Conservation (phyloP, 768 basidiomycete genomes). For the Suillus plorans region DNA sequence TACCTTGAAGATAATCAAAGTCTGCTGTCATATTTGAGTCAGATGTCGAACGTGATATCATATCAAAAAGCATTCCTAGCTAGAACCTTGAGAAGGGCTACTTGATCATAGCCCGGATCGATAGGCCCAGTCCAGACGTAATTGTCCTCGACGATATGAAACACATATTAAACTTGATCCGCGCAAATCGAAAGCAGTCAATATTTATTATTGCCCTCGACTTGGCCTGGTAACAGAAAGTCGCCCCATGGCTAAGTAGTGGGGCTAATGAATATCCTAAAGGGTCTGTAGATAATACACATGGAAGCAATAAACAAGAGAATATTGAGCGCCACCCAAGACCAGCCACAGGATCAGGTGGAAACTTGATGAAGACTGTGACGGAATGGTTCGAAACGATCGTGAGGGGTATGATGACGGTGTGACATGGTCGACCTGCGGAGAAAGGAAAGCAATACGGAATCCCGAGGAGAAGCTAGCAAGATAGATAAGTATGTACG, state of each 20-base stretch:
- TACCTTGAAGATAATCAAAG: neutral
- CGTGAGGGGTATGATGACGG: slow-evolving; percentile 27
- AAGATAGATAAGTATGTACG: slow-evolving; percentile 32
- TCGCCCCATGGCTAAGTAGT: slow-evolving; percentile 13
- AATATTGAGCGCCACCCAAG: slow-evolving; percentile 13
- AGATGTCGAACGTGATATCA: neutral
- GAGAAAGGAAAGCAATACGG: slow-evolving; percentile 21
- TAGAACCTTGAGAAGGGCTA: neutral
- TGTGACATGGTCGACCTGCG: slow-evolving; percentile 32
- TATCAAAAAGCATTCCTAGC: neutral
- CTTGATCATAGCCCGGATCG: neutral
- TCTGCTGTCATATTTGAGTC: neutral
- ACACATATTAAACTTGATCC: neutral
- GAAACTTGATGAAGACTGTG: slow-evolving; percentile 12
- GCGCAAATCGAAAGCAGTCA: slow-evolving; percentile 2
- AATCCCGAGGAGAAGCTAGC: slow-evolving; percentile 29
- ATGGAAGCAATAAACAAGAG: slow-evolving; percentile 29
- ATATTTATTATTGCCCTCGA: slow-evolving; percentile 15
- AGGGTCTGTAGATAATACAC: slow-evolving; percentile 27
- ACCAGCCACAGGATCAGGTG: slow-evolving; percentile 4
- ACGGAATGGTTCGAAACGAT: slow-evolving; percentile 25
- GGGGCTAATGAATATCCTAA: slow-evolving; percentile 26
- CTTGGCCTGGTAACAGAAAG: slow-evolving; percentile 9
- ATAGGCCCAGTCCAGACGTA: neutral
- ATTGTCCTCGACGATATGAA: neutral